Evolutionary conservation across 73 alveolate genomes (phyloP).

Genomic region (Uronychia setigera): DNA sequence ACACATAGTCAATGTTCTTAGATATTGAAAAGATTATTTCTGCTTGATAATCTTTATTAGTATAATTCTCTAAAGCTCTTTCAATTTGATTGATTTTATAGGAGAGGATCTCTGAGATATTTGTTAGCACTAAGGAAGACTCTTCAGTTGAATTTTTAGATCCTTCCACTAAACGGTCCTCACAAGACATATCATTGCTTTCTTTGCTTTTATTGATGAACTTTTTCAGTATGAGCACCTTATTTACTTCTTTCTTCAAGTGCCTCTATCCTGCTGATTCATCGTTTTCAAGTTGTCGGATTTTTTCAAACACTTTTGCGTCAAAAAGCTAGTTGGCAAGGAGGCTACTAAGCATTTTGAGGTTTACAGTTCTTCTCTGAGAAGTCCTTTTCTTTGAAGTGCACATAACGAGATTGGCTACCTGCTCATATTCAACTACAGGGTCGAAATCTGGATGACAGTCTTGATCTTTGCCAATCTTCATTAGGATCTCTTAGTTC

Average conservation of each 20-base stretch:
- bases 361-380: neutral
- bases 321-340: neutral
- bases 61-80: neutral
- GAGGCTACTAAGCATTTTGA: neutral
- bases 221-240: neutral
- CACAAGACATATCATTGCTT: neutral
- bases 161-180: neutral
- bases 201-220: neutral
- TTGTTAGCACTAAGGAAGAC: neutral
- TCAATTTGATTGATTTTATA: neutral
- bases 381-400: neutral
- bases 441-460: neutral
- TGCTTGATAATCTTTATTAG: slow-evolving; percentile 1
- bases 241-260: neutral
- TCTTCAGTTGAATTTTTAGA: neutral
- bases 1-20: neutral
- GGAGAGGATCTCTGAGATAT: neutral
- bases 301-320: too few species aligned
- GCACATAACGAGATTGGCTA: neutral
- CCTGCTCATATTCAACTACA: neutral
- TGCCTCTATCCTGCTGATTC: neutral
- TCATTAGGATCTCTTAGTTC: neutral
- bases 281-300: neutral
- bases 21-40: neutral
- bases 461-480: neutral